These are phyloP conservation scores for Royoungia palumana DNA, from an alignment of 768 basidiomycete species.

Conservation along the genomic window DNA sequence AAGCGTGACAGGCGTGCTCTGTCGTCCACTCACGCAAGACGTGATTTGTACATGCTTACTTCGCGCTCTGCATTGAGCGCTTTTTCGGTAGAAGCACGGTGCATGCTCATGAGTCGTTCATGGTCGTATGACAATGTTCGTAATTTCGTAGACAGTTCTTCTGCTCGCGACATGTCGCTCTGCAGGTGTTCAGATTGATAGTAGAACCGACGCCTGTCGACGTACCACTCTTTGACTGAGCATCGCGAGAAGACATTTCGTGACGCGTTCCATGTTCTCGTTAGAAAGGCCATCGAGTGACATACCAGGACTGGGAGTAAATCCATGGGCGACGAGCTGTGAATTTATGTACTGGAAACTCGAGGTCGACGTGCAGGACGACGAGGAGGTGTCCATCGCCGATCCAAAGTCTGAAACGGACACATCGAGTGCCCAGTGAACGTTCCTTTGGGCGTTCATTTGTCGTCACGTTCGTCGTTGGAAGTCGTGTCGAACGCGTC, in stretches of 20 bases:
- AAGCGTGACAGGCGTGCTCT: not conserved
- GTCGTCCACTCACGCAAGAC: slow-evolving; percentile 56
- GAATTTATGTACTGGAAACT: slow-evolving; percentile 77
- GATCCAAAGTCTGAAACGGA: slow-evolving; percentile 44
- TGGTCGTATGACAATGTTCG: slow-evolving; percentile 79
- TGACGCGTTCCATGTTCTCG: slow-evolving; percentile 51
- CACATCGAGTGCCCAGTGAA: slow-evolving; percentile 51
- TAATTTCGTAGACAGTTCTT: slow-evolving; percentile 69
- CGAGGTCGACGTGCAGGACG: slow-evolving; percentile 49
- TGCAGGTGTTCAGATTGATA: slow-evolving; percentile 26
- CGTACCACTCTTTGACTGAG: slow-evolving; percentile 75
- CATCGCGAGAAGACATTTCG: slow-evolving; percentile 75
- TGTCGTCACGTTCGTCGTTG: slow-evolving; percentile 11
- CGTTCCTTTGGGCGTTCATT: slow-evolving; percentile 41
- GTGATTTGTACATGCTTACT: slow-evolving; percentile 66
- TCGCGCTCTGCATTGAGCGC: slow-evolving; percentile 78
- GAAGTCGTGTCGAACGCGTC: slow-evolving; percentile 25
- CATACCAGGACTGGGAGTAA: slow-evolving; percentile 58
- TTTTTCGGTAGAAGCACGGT: slow-evolving; percentile 54
- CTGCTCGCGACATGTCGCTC: slow-evolving; percentile 78
- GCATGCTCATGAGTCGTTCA: slow-evolving; percentile 67
- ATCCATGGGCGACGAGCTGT: slow-evolving; percentile 82
- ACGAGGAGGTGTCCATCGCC: slow-evolving; percentile 42
- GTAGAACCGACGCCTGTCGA: slow-evolving; percentile 14
- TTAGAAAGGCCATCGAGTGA: slow-evolving; percentile 62